phyloP scores from a whole-genome alignment of 2,329 filamentous ascomycete species.

The Aspergillus tubingensis region DNA sequence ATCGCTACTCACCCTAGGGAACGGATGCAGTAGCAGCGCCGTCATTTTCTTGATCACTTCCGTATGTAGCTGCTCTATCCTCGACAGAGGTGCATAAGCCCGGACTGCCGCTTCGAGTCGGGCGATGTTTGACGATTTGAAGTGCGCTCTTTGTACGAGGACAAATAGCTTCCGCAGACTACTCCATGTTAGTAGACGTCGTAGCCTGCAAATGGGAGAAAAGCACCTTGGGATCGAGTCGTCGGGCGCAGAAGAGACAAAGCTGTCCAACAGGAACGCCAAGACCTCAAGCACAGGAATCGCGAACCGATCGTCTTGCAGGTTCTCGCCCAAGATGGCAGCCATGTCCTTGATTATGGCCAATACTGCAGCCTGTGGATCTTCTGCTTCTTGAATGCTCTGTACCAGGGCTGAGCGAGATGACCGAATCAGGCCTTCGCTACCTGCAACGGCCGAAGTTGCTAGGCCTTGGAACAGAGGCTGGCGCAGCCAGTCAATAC shows the following conservation, averaged over 20 bases:
- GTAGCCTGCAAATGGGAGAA: conserved; percentile 3
- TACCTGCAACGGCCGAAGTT: conserved; percentile 48
- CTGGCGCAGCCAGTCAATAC: conserved; percentile 38
- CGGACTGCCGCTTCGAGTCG: conserved; percentile 79
- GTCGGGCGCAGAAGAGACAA: conserved; percentile 42
- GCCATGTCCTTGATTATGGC: conserved; percentile 56
- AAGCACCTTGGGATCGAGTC: conserved; percentile 45
- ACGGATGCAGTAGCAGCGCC: conserved; percentile 76
- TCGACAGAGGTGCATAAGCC: conserved; percentile 72
- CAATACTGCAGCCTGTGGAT: conserved; percentile 43
- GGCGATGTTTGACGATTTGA: conserved; percentile 77
- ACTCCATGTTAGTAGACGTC: not conserved
- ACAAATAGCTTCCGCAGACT: conserved; percentile 66
- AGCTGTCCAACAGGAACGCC: conserved; percentile 72
- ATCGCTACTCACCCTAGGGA: conserved; percentile 70
- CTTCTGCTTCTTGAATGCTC: conserved; percentile 29
- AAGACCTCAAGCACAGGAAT: conserved; percentile 76
- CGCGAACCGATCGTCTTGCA: conserved; percentile 67
- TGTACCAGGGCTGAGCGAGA: conserved; percentile 45
- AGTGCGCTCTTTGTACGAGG: conserved; percentile 74
- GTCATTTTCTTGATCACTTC: conserved; percentile 69
- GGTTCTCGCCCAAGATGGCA: conserved; percentile 55
- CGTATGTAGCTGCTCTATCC: conserved; percentile 52
- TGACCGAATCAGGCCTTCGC: conserved; percentile 47
- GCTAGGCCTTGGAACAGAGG: conserved; percentile 46